Percentiles rank a stretch among this genome's conserved stretches.
Conservation (phyloP, 148 eudicot species). For the Diospyros lotus region DNA sequence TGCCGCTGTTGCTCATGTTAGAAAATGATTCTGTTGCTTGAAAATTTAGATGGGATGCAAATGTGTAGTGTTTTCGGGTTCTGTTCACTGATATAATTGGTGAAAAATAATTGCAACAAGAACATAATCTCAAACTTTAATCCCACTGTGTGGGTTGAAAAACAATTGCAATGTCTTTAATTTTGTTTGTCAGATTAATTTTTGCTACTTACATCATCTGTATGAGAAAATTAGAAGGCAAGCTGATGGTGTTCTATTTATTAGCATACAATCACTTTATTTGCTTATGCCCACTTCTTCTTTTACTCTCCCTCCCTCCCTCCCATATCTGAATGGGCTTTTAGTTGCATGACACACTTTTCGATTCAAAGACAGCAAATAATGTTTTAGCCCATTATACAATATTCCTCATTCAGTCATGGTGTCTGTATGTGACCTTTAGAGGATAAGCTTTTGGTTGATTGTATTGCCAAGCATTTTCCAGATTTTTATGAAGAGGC, state of each 20-base stretch:
- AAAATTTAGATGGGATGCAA: not conserved
- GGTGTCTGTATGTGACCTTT: not conserved
- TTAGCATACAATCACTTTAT: not conserved
- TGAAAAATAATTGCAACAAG: too few species aligned
- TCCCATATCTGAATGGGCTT: not conserved
- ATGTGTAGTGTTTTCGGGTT: not conserved
- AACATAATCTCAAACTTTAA: too few species aligned
- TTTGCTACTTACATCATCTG: not conserved
- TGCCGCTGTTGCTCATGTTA: slow-evolving; percentile 7
- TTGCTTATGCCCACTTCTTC: not conserved
- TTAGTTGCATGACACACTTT: not conserved
- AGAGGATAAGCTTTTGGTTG: too few species aligned
- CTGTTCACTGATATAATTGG: not conserved
- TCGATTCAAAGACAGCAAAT: not conserved
- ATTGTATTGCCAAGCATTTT: too few species aligned
- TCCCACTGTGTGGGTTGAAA: too few species aligned
- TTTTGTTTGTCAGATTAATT: not conserved
- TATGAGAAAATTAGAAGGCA: not conserved
- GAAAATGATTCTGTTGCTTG: slow-evolving; percentile 1
- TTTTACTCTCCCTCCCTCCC: too few species aligned
- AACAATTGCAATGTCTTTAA: not conserved
- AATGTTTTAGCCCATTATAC: too few species aligned
- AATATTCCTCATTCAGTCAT: not conserved
- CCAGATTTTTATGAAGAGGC: too few species aligned
- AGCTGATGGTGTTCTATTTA: not conserved